Percentiles rank a stretch among this genome's conserved stretches.
These are phyloP conservation scores for Aquilaria sinensis DNA, from an alignment of 345 rosid species.

Conservation along the genomic window DNA sequence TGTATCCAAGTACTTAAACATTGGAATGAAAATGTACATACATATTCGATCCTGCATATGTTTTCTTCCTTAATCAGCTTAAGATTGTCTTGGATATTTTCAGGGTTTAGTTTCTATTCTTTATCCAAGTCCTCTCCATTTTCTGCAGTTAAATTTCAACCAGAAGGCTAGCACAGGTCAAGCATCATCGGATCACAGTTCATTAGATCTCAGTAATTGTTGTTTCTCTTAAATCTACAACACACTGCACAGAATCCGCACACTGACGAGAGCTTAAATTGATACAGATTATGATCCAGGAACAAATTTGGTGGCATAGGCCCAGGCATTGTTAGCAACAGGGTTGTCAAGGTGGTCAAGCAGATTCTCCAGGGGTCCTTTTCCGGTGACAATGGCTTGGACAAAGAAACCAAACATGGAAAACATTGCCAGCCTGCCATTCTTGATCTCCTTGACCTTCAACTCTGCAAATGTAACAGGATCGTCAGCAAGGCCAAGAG, in stretches of 20 bases:
- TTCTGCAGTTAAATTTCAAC: no score
- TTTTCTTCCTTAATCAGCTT: no score
- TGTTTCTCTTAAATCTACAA: conserved; percentile 5
- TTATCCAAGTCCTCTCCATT: no score
- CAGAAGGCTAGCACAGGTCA: no score
- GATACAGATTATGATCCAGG: conserved; percentile 53
- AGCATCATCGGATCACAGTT: neutral
- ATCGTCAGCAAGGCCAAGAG: conserved; percentile 86
- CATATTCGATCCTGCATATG: neutral
- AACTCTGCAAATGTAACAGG: conserved; percentile 84
- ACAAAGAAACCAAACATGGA: conserved; percentile 98
- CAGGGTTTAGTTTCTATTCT: no score
- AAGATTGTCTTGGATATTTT: no score
- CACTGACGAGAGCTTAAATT: neutral
- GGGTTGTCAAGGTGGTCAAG: conserved; percentile 91
- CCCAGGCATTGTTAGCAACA: conserved; percentile 98
- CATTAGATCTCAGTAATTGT: conserved; percentile 9
- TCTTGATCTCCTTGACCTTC: conserved; percentile 96
- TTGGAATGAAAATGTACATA: conserved; percentile 10
- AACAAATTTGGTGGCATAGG: conserved; percentile 84
- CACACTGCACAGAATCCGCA: neutral
- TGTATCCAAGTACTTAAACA: conserved; percentile 5
- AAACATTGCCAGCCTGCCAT: conserved; percentile 94
- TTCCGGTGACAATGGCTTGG: conserved; percentile 92
- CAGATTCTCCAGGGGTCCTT: conserved; percentile 92